Evolutionary conservation across 768 basidiomycete species (phyloP), one percentile per base, ranked within the genome.

Genomic region (Termitomyces sp.): DNA sequence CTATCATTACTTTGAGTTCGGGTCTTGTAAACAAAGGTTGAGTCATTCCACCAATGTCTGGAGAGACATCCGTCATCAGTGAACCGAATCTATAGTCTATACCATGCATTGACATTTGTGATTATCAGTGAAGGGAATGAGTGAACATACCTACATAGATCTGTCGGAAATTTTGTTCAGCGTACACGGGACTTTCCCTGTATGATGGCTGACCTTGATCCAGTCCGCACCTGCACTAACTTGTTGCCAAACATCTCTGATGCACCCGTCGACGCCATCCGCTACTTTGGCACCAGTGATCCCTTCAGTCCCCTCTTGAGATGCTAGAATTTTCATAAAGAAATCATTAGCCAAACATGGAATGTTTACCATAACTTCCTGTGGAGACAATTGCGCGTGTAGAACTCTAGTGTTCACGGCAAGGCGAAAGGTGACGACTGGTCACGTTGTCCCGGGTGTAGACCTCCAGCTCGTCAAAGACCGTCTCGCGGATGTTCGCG

Each of bases 361-460:
- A n/a, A 46, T 27, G n/a, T n/a, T 29, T 47, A 47, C 46, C 46
- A 20, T 31, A 31, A 47, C 46, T 47, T 27, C 46, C 46, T 3
- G 46, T 47, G 6, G 46, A 47, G 18, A 31, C 46, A 6, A 47
- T 47, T 4, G 46, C 46, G 5, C 46, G 46, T 13, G 46, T 47
- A 5, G 46, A 31, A 13, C 46, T 31, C 12, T 47, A 47, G 9
- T 47, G n/a, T n/a, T n/a, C n/a, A n/a, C n/a, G n/a, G n/a, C n/a
- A n/a, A n/a, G n/a, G n/a, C n/a, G n/a, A n/a, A 88, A 90, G 67
- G 81, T 82, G 52, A 85, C 90, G 80, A 76, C 81, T 4, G 94
- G 92, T 0, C 94, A 96, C 67, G 85, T 96, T 52, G 85, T 81
- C 10, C 84, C 86, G 9, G 85, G 78, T 1, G 65, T 90, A n/a